Conservation (phyloP, 352 stramenopile genomes). For the Aphanomyces cochlioides region DNA sequence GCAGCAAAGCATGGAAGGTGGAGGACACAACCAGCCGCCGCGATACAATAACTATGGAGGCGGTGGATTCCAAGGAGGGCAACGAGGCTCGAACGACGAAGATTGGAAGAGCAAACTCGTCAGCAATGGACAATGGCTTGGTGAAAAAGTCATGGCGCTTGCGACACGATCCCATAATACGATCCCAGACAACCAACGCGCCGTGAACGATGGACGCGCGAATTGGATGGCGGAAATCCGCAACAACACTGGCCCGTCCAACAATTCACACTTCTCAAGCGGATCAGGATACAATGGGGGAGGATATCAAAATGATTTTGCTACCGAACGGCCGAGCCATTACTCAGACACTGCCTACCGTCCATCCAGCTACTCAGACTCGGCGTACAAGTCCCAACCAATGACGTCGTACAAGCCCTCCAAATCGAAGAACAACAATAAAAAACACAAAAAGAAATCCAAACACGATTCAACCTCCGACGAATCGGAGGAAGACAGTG, state of each 20-base stretch:
- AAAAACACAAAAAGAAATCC: slow-evolving; percentile 24
- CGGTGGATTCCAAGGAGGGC: slow-evolving; percentile 35
- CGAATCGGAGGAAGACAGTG: not conserved
- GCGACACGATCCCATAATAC: slow-evolving; percentile 51
- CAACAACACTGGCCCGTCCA: slow-evolving; percentile 45
- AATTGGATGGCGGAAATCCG: slow-evolving; percentile 78
- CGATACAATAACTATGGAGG: slow-evolving; percentile 37
- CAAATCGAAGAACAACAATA: slow-evolving; percentile 23
- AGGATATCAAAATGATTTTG: slow-evolving; percentile 72
- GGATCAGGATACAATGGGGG: slow-evolving; percentile 32
- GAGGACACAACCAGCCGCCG: slow-evolving; percentile 32
- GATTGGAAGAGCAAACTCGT: slow-evolving; percentile 73
- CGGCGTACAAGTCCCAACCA: slow-evolving; percentile 15
- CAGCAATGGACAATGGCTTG: slow-evolving; percentile 64
- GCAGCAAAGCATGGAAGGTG: slow-evolving; percentile 54
- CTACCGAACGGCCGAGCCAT: slow-evolving; percentile 49
- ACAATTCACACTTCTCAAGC: slow-evolving; percentile 16
- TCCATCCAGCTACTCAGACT: slow-evolving; percentile 28
- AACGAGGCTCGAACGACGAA: slow-evolving; percentile 37
- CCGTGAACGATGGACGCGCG: slow-evolving; percentile 58
- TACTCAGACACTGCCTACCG: slow-evolving; percentile 42
- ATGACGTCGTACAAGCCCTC: slow-evolving; percentile 14
- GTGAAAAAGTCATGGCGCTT: slow-evolving; percentile 58
- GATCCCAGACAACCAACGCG: slow-evolving; percentile 40
- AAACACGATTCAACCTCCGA: not conserved